A percentile compares a stretch with the other conserved stretches of the same genome.
These are phyloP conservation scores for Lobosporangium transversale DNA, from an alignment of 192 early-diverging fungal species.

Conservation along the genomic window DNA sequence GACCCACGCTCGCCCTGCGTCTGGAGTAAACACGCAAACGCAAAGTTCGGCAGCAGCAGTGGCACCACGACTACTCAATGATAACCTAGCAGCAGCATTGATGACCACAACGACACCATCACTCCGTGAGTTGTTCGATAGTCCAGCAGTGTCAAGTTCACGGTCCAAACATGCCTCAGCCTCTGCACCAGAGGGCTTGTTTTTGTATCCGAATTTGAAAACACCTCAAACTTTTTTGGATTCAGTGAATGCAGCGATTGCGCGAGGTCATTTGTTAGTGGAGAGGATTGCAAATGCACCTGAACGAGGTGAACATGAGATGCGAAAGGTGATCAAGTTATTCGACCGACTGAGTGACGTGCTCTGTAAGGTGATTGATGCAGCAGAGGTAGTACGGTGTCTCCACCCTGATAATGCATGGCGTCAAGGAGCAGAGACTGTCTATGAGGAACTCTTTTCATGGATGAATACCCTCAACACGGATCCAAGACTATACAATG, in stretches of 20 bases:
- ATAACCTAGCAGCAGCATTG: too few relatives aligned
- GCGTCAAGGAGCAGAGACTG: slow-evolving; percentile 79
- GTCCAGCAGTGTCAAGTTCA: slow-evolving; percentile 9
- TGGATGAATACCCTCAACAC: slow-evolving; percentile 96
- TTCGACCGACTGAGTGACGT: slow-evolving; percentile 90
- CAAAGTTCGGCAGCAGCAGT: not conserved
- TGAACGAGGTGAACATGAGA: slow-evolving; percentile 60
- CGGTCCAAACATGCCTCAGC: slow-evolving; percentile 20
- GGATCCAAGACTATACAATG: slow-evolving; percentile 83
- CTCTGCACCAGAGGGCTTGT: slow-evolving; percentile 38
- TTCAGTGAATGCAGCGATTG: slow-evolving; percentile 59
- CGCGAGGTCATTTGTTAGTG: slow-evolving; percentile 61
- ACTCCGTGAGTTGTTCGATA: slow-evolving; percentile 44
- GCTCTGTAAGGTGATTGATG: slow-evolving; percentile 92
- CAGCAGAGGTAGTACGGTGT: slow-evolving; percentile 91
- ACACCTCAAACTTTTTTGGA: slow-evolving; percentile 56
- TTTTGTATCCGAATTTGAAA: slow-evolving; percentile 55
- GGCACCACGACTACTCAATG: not conserved
- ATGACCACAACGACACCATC: slow-evolving; percentile 8
- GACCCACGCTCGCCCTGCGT: not conserved
- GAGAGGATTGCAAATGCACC: slow-evolving; percentile 63
- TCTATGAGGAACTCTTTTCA: slow-evolving; percentile 76
- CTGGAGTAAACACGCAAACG: too few relatives aligned
- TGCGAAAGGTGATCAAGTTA: slow-evolving; percentile 82
- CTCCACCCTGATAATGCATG: slow-evolving; percentile 83